Base-by-base conservation (phyloP, 768 basidiomycete genomes). In the Termitomyces sp. region DNA sequence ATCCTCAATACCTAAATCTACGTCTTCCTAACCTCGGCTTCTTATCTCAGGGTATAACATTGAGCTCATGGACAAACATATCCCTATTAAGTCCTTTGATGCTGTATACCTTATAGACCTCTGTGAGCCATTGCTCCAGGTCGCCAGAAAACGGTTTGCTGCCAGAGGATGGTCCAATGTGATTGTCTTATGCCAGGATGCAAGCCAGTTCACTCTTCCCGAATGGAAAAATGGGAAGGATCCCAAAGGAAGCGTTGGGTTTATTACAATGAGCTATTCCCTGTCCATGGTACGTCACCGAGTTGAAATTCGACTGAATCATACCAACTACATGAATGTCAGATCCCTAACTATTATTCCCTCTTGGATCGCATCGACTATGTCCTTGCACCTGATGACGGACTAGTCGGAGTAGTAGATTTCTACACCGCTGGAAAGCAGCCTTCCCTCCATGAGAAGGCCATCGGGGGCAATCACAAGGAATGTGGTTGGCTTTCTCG, bases 161-260 rank as follows among this genome's bases (percentile, higher is more conserved):
- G 77, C 77, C 51, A 79, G 76, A 49, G 90, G 89, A 1, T 91
- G 88, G 88, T 83, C 73, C 46, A 90, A 92, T 69, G 83, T 92
- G 24, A 81, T 80, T 57, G 84, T 87, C 34, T 71, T 91, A 1
- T 86, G 84, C 57, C 87, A 91, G 62, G 90, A 91, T 67, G 90
- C 90, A 1, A 78, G 79, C 42, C 78, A 78, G 33, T 91, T 92
- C 61, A 71, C 74, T 3, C 76, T 91, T 36, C 88, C 88, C 1
- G 84, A 84, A 62, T 83, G 84, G 77, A 55, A 73, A 1, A 69
- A 77, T 12, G 74, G 74, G 5, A 69, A 73, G 3, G 81, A 83
- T 58, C 78, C 81, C 13, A 77, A 80, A 66, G 85, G 85, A 46
- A 80, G 80, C 58, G 75, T 86, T 56, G 78, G 79, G 37, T 78